Conservation (phyloP, 345 rosid species). For the Acer campestre region DNA sequence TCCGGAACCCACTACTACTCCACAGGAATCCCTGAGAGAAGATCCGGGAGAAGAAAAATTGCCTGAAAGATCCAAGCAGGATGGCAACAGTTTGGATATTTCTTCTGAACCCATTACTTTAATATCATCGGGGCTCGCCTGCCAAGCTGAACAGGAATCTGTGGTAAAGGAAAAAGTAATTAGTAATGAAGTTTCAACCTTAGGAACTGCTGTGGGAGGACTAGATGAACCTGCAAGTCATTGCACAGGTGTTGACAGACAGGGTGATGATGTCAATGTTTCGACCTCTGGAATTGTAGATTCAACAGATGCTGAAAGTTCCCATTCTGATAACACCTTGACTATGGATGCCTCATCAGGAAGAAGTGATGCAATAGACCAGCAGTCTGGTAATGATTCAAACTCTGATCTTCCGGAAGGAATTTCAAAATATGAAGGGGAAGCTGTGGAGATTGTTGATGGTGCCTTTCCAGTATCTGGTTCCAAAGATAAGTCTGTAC, state of each 20-base stretch:
- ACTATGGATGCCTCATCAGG: constrained; percentile 22
- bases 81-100: constrained; percentile 32
- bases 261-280: constrained; percentile 26
- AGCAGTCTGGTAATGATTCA: constrained; percentile 29
- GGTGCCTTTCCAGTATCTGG: constrained; percentile 32
- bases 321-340: constrained; percentile 20
- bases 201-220: constrained; percentile 34
- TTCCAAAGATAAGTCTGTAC: constrained; percentile 49
- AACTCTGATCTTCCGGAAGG: constrained; percentile 34
- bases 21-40: constrained; percentile 24
- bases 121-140: constrained; percentile 25
- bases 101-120: constrained; percentile 29
- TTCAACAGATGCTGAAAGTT: constrained; percentile 34
- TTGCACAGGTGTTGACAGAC: constrained; percentile 24
- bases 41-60: constrained; percentile 15
- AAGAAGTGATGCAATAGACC: constrained; percentile 20
- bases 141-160: constrained; percentile 29
- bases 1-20: background rate
- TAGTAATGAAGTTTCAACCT: constrained; percentile 28
- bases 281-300: constrained; percentile 33
- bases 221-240: constrained; percentile 29
- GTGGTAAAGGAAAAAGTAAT: constrained; percentile 11
- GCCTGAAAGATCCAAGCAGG: constrained; percentile 30
- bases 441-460: constrained; percentile 36
- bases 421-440: constrained; percentile 34